These are phyloP conservation scores for Beta corolliflora DNA, from an alignment of 179 eudicot species.

Conservation along the genomic window DNA sequence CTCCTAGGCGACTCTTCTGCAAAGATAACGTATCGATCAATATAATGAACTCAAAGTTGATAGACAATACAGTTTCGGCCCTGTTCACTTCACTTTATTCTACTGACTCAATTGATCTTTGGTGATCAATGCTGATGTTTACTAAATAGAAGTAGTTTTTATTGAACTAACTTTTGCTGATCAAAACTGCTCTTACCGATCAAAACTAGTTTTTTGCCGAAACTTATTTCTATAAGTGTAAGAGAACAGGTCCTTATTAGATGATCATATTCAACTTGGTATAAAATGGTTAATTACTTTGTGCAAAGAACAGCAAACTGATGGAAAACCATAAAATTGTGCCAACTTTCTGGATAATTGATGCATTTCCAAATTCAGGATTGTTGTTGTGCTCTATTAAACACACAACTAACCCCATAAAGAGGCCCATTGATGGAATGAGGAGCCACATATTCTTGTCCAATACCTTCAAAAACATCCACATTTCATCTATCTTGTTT, in stretches of 20 bases:
- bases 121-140: no score
- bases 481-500: constrained; percentile 26
- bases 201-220: not conserved
- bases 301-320: constrained; percentile 37
- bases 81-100: no score
- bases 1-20: constrained; percentile 18
- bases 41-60: no score
- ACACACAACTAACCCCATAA: constrained; percentile 37
- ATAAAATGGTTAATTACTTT: constrained; percentile 25
- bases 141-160: no score
- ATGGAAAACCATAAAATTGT: constrained; percentile 42
- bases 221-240: constrained; percentile 22
- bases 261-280: not conserved
- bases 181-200: no score
- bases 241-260: not conserved
- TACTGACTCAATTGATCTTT: no score
- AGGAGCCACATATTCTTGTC: constrained; percentile 37
- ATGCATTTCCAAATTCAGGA: constrained; percentile 28
- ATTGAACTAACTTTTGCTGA: no score
- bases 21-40: not conserved
- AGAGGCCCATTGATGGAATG: constrained; percentile 33
- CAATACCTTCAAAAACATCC: constrained; percentile 39
- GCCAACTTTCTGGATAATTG: constrained; percentile 22
- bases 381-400: constrained; percentile 32
- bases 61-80: no score